Percentiles rank a stretch among this genome's conserved stretches.
These are phyloP conservation scores for Rhizoctonia solani DNA, from an alignment of 1,284 basidiomycete genomes.

Conservation along the genomic window DNA sequence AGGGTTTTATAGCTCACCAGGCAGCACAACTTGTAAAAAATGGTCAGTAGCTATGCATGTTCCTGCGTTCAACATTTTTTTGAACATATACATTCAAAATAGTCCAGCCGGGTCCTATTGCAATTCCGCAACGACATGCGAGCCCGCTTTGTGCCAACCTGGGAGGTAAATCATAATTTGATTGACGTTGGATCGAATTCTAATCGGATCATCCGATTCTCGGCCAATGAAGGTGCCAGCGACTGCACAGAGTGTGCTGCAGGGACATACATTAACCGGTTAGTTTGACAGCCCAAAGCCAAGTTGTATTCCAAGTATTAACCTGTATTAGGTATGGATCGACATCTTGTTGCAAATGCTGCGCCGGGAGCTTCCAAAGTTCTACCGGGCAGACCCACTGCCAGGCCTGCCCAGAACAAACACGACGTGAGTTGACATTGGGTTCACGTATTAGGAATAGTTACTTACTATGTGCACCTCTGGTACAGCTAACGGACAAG, in stretches of 20 bases:
- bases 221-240: neutral
- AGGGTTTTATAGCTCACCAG: conserved; percentile 10
- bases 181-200: neutral
- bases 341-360: conserved; percentile 22
- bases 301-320: neutral
- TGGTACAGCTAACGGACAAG: conserved; percentile 9
- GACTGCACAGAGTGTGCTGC: conserved; percentile 7
- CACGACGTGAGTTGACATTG: conserved; percentile 2
- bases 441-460: neutral
- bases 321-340: conserved; percentile 1
- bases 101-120: conserved; percentile 22
- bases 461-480: neutral
- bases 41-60: neutral
- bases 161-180: conserved; percentile 1
- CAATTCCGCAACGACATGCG: conserved; percentile 12
- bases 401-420: conserved; percentile 8
- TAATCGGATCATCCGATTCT: neutral
- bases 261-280: conserved; percentile 19
- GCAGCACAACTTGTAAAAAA: conserved; percentile 1
- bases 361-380: conserved; percentile 22
- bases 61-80: neutral
- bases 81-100: neutral
- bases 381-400: conserved; percentile 17
- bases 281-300: neutral
- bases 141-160: conserved; percentile 9